Evolutionary conservation across 768 basidiomycete species (phyloP).

Genomic region (Lactifluus hygrophoroides): DNA sequence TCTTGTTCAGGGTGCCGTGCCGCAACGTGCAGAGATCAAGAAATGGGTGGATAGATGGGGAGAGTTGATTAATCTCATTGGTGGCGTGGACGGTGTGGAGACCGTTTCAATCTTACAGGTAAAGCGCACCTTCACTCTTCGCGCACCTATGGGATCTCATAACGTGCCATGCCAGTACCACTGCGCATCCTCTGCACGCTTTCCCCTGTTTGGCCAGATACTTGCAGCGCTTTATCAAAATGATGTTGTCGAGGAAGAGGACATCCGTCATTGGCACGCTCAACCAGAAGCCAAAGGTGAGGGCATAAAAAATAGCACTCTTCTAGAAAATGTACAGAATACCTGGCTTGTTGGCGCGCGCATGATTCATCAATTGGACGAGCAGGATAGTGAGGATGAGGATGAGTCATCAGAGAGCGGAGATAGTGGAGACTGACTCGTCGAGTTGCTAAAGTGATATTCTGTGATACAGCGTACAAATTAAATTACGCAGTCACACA

Average conservation of each 20-base stretch:
- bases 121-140: conserved; percentile 7
- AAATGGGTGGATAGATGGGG: conserved; percentile 74
- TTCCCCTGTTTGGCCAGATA: conserved; percentile 74
- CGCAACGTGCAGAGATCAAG: conserved; percentile 59
- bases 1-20: conserved; percentile 45
- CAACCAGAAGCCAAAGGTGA: conserved; percentile 46
- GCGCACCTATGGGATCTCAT: neutral
- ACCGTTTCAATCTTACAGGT: conserved; percentile 77
- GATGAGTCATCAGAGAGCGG: conserved; percentile 21
- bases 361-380: conserved; percentile 78
- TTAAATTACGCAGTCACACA: neutral
- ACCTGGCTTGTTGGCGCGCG: conserved; percentile 62
- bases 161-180: conserved; percentile 37
- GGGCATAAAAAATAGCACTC: conserved; percentile 32
- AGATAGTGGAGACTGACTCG: no score
- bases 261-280: conserved; percentile 81
- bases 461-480: neutral
- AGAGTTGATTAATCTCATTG: conserved; percentile 66
- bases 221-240: conserved; percentile 81
- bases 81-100: conserved; percentile 75
- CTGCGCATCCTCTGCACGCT: conserved; percentile 53
- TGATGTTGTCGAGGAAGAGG: conserved; percentile 88
- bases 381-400: conserved; percentile 53
- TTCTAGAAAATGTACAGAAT: conserved; percentile 50
- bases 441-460: no score